Base-by-base conservation (phyloP, 129 eudicot species). In the Deinandra increscens region DNA sequence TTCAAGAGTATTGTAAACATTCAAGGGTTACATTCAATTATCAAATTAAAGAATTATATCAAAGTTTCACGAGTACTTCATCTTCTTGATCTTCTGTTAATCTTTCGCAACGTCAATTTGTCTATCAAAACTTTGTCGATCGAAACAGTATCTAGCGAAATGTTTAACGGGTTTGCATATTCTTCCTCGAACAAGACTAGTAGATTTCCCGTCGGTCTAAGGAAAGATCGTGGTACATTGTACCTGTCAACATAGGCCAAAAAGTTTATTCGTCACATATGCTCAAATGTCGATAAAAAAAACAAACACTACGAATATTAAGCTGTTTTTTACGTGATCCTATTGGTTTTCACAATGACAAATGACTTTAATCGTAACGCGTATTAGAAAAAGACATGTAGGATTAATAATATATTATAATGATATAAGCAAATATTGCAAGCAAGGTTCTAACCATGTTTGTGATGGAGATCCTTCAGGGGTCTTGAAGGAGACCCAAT, bases 151-250 rank as follows among this genome's bases (percentile, higher is more conserved):
- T 84, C 97, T 65, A 91, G 50, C 2, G 96, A 61, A 59, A 91
- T 82, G 38, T 43, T 68, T 19, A 83, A 84, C 39, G 94, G 95
- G 65, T 86, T 75, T 18, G 83, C 85, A 4, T 62, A 48, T 82
- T 88, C 96, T 70, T 91, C 97, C 54, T 91, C 97, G 6, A 91
- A 77, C 70, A 91, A 48, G 29, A 91, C 96, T 42, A 91, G 64
- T 11, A 77, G 58, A 78, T 91, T 91, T 43, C 79, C 83, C 26
- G 63, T 73, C 42, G 86, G 83, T 68, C 72, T 82, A 15, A 91
- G 87, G 76, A 86, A 91, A 3, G 95, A 88, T 69, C 96, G 66
- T 7, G 97, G 96, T 58, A 88, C 72, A 59, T 91, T 76, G 78
- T 91, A 88, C 97, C 97, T 88, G 36, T 64, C 34, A 41, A 26